Evolutionary conservation across 176 grass and related monocot species (phyloP).

Genomic region (Raddia distichophylla): DNA sequence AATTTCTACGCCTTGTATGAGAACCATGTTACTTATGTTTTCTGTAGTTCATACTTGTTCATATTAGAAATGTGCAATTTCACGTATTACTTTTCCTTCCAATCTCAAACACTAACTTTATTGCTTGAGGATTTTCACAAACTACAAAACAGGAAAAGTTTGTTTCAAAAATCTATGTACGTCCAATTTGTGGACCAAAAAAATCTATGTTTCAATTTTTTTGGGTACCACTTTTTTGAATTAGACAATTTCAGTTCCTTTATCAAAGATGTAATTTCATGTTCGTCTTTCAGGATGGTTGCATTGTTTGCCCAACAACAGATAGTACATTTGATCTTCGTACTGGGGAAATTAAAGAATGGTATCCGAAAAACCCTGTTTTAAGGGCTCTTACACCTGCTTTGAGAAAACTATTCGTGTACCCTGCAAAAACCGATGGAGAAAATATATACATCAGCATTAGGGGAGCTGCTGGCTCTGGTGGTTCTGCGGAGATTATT

Average conservation of each 20-base stretch:
- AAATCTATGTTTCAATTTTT: neutral
- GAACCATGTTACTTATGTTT: neutral
- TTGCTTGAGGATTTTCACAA: neutral
- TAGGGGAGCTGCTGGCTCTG: conserved; percentile 40
- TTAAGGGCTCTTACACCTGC: conserved; percentile 84
- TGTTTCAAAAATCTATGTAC: neutral
- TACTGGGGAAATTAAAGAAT: conserved; percentile 88
- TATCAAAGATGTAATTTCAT: conserved; percentile 4
- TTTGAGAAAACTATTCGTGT: conserved; percentile 78
- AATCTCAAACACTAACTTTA: neutral
- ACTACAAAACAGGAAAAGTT: neutral
- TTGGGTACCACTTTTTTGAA: neutral
- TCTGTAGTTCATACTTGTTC: neutral
- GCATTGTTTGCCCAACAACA: conserved; percentile 92
- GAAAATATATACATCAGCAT: conserved; percentile 92
- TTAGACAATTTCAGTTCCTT: neutral
- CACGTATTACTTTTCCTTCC: neutral
- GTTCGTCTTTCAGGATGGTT: conserved; percentile 71
- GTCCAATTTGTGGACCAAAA: neutral
- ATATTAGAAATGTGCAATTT: neutral
- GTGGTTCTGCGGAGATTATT: conserved; percentile 83
- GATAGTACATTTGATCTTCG: conserved; percentile 96
- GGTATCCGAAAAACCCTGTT: conserved; percentile 97
- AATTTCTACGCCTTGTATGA: neutral
- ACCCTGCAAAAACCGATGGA: conserved; percentile 68